Base-by-base conservation (phyloP, 108 stramenopile genomes). In the Conticribra guillardii region DNA sequence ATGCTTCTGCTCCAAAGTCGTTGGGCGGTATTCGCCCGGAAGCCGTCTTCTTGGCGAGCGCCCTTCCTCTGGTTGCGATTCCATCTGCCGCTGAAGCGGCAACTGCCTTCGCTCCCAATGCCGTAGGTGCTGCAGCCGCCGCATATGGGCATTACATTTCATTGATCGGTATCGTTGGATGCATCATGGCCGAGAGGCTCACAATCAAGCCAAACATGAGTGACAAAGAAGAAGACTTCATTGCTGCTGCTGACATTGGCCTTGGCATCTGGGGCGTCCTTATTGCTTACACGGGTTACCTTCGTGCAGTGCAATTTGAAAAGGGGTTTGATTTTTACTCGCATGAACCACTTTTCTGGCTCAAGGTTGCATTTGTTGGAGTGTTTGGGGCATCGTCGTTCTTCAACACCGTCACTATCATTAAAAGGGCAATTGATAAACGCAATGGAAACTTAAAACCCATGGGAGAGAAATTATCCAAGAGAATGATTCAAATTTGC, bases 311-410 rank as follows among this genome's bases (percentile, higher is more conserved):
- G 0, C 32, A 75, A 28, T 90, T 85, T 48, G 93, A 81, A 22
- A 94, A 94, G 69, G 93, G 93, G 17, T 82, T 70, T 47, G 82
- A 85, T 27, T 94, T 89, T 54, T 94, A 94, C 58, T 24, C 64
- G 0, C 87, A 94, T 62, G 93, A 94, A 64, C 89, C 90, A 29
- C 55, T 89, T 19, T 94, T 94, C 60, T 94, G 93, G 93, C 54
- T 91, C 32, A 94, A 94, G 64, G 83, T 91, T 27, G 69, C 77
- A 1, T 79, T 90, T 30, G 74, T 90, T 0, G 87, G 82, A 22
- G 58, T 89, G 8, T 80, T 71, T 46, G 81, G 84, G 2, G 80
- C 84, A 60, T 49, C 67, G n/a, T 75, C 74, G 21, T 81, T 87
- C 47, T 90, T 90, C 59, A 83, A 83, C 21, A 86, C 87, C 26